Evolutionary conservation across 2,329 filamentous ascomycete species (phyloP).

Genomic region (Fusarium oxysporum): DNA sequence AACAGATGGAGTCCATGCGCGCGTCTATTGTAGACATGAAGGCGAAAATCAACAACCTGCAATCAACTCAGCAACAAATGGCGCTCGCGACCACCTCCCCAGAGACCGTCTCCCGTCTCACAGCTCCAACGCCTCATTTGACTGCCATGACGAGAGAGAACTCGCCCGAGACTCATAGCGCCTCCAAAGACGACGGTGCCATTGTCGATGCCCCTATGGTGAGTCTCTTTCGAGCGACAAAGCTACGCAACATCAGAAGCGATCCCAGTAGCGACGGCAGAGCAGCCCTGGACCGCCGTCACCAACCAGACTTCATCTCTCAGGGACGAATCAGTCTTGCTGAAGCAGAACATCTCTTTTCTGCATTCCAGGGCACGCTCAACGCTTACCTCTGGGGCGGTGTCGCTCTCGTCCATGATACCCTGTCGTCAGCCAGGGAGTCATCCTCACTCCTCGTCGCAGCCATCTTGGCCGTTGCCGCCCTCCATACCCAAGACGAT

Average conservation of each 20-base stretch:
- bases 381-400: not conserved
- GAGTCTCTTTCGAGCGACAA: not conserved
- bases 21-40: not conserved
- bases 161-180: not conserved
- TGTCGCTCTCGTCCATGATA: not conserved
- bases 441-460: not conserved
- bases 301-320: not conserved
- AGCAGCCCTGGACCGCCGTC: not conserved
- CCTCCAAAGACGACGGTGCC: not conserved
- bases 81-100: not conserved
- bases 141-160: not conserved
- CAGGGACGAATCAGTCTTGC: not conserved
- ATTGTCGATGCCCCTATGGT: not conserved
- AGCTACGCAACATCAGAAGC: not conserved
- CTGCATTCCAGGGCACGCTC: not conserved
- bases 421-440: not conserved
- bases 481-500: not conserved
- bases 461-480: not conserved
- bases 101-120: not conserved
- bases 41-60: rapidly evolving
- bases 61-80: not conserved
- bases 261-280: not conserved
- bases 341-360: not conserved
- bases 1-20: not conserved
- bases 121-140: not conserved